phyloP scores from a whole-genome alignment of 2,329 filamentous ascomycete species.

The Dendrostoma leiphaemia region DNA sequence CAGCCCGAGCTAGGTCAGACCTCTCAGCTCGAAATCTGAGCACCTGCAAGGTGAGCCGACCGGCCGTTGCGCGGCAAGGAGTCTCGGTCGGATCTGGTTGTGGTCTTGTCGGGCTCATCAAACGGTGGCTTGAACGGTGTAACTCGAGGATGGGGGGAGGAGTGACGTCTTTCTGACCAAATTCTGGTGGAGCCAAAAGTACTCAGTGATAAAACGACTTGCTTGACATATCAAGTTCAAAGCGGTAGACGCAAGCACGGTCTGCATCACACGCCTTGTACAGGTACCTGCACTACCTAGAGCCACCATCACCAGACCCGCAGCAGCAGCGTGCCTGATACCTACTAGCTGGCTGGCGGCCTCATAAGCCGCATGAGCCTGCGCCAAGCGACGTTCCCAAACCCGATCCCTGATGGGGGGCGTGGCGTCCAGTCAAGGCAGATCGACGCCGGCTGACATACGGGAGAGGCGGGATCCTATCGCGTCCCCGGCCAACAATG shows the following conservation, averaged over 20 bases:
- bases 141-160: neutral
- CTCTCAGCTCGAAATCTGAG: too few relatives aligned
- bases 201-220: too few relatives aligned
- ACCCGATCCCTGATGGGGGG: neutral
- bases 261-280: too few relatives aligned
- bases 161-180: neutral
- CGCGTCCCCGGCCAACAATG: too few relatives aligned
- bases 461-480: neutral
- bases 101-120: neutral
- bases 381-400: neutral
- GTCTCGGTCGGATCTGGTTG: neutral
- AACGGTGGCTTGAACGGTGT: neutral
- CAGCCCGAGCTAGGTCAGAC: too few relatives aligned
- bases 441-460: neutral
- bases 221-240: too few relatives aligned
- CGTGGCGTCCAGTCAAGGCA: neutral
- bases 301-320: neutral
- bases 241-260: too few relatives aligned
- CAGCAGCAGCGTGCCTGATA: too few relatives aligned
- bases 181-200: too few relatives aligned
- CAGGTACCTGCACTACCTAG: too few relatives aligned
- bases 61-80: neutral
- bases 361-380: neutral
- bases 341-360: neutral
- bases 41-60: neutral